A percentile compares a stretch with the other conserved stretches of the same genome.
Evolutionary conservation across 306 rosid species (phyloP).

Genomic region (Vicia sativa): DNA sequence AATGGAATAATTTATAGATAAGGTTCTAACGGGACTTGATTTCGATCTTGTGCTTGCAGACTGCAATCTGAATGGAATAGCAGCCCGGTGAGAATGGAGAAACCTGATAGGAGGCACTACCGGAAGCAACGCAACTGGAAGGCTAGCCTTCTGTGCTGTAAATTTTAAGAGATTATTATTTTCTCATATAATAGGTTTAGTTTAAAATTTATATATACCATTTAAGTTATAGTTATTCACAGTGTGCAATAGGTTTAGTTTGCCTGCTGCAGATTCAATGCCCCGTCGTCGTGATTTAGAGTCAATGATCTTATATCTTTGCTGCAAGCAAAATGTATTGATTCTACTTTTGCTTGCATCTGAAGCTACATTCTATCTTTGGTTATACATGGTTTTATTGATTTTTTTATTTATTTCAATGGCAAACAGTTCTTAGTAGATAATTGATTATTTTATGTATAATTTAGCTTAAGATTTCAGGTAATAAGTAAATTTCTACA

Average conservation of each 20-base stretch:
- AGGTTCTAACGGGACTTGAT: background rate
- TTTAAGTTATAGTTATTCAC: conserved; percentile 38
- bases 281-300: background rate
- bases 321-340: conserved; percentile 37
- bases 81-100: conserved; percentile 91
- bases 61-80: conserved; percentile 78
- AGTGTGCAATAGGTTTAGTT: conserved; percentile 54
- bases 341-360: conserved; percentile 35
- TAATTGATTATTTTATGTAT: conserved; percentile 15
- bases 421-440: conserved; percentile 19
- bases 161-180: conserved; percentile 56
- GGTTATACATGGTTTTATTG: conserved; percentile 35
- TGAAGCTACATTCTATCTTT: background rate
- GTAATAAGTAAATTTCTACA: conserved; percentile 8
- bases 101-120: conserved; percentile 57
- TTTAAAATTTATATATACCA: conserved; percentile 39
- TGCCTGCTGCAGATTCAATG: conserved; percentile 17
- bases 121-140: conserved; percentile 69
- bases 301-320: conserved; percentile 30
- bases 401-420: conserved; percentile 24
- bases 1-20: background rate
- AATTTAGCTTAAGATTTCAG: background rate
- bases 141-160: conserved; percentile 81
- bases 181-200: conserved; percentile 45
- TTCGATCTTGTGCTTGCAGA: conserved; percentile 52